phyloP scores from a whole-genome alignment of 345 rosid genomes.

The Erucastrum elatum region DNA sequence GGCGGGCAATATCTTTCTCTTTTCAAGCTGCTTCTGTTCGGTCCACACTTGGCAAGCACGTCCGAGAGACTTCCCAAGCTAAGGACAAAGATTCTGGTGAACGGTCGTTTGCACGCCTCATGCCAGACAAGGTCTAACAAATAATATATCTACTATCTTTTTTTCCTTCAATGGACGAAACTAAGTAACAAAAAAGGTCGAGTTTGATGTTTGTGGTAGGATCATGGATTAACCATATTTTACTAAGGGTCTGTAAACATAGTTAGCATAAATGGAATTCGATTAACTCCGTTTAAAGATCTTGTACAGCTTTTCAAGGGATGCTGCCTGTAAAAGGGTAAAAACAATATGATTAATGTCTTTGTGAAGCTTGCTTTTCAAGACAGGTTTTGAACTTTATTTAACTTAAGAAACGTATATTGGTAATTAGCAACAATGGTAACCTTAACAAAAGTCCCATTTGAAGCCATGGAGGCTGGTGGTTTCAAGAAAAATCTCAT shows the following conservation, averaged over 20 bases:
- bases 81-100: slow-evolving; percentile 22
- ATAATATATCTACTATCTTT: not conserved
- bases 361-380: not conserved
- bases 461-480: slow-evolving; percentile 73
- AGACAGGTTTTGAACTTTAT: not conserved
- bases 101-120: slow-evolving; percentile 27
- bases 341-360: not conserved
- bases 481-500: slow-evolving; percentile 91
- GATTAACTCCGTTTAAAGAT: slow-evolving; percentile 86
- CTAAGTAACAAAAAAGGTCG: slow-evolving; percentile 1
- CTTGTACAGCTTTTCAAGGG: slow-evolving; percentile 93
- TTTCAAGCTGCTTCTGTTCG: slow-evolving; percentile 14
- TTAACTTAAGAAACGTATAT: not conserved
- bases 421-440: slow-evolving; percentile 17
- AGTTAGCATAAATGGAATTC: slow-evolving; percentile 12
- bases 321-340: slow-evolving; percentile 18
- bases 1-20: not conserved
- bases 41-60: not conserved
- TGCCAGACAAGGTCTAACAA: slow-evolving; percentile 21
- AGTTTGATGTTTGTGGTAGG: not conserved
- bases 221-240: slow-evolving; percentile 13
- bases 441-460: slow-evolving; percentile 95
- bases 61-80: slow-evolving; percentile 4
- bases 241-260: slow-evolving; percentile 2
- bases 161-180: not conserved